These are phyloP conservation scores for rapeseed (Brassica napus) DNA, from an alignment of 345 rosid genomes.

Conservation along the genomic window Da-Ae NC_063437.1:14798501-14799000, in stretches of 20 bases:
- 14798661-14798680: slow-evolving; percentile 70
- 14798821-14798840: slow-evolving; percentile 1
- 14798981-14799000: slow-evolving; percentile 74
- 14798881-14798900: slow-evolving; percentile 44
- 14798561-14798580: slow-evolving; percentile 88
- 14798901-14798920: slow-evolving; percentile 95
- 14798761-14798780: slow-evolving; percentile 35
- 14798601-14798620: slow-evolving; percentile 35
- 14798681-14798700: slow-evolving; percentile 52
- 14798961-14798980: slow-evolving; percentile 75
- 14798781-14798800: slow-evolving; percentile 17
- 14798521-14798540: slow-evolving; percentile 77
- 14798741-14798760: slow-evolving; percentile 26
- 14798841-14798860: slow-evolving; percentile 5
- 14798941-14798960: slow-evolving; percentile 53
- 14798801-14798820: slow-evolving; percentile 28
- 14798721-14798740: slow-evolving; percentile 38
- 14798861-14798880: not conserved
- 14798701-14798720: slow-evolving; percentile 43
- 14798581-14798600: slow-evolving; percentile 19
- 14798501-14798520: slow-evolving; percentile 76
- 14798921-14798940: slow-evolving; percentile 53
- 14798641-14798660: slow-evolving; percentile 60
- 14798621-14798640: slow-evolving; percentile 23
- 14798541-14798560: slow-evolving; percentile 96